phyloP scores from a whole-genome alignment of 163 green algal genomes.

The Smithsoniella earleae region DNA sequence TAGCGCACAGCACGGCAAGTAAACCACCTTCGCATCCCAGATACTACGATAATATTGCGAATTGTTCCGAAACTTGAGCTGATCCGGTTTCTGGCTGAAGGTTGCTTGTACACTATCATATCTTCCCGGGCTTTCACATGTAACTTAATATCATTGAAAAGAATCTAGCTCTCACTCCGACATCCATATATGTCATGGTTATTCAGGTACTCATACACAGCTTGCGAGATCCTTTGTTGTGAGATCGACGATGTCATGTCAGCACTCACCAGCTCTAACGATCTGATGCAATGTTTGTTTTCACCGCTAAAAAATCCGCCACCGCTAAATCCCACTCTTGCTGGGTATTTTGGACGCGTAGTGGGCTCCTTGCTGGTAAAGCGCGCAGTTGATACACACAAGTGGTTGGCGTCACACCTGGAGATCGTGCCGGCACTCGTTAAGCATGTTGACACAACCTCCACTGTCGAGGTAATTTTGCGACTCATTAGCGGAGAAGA shows the following conservation, averaged over 20 bases:
- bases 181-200: too few relatives aligned
- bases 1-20: too few relatives aligned
- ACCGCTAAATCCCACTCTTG: conserved; percentile 64
- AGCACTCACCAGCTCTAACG: conserved; percentile 72
- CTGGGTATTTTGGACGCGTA: conserved; percentile 86
- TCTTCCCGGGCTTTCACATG: too few relatives aligned
- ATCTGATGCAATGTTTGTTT: conserved; percentile 76
- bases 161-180: too few relatives aligned
- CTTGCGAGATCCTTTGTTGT: conserved; percentile 96
- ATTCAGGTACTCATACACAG: conserved; percentile 89
- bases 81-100: too few relatives aligned
- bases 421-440: conserved; percentile 62
- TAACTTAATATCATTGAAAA: too few relatives aligned
- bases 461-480: conserved; percentile 83
- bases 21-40: too few relatives aligned
- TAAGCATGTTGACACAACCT: conserved; percentile 76
- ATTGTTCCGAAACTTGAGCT: too few relatives aligned
- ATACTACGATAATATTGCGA: too few relatives aligned
- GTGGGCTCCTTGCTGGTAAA: conserved; percentile 68
- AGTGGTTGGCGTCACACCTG: conserved; percentile 32
- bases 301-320: conserved; percentile 56
- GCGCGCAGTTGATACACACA: conserved; percentile 3
- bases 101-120: too few relatives aligned
- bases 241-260: conserved; percentile 90
- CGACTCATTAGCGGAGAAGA: conserved; percentile 58